Evolutionary conservation across 192 early-diverging fungal genomes (phyloP).

Genomic region (Umbelopsis isabellina): DNA sequence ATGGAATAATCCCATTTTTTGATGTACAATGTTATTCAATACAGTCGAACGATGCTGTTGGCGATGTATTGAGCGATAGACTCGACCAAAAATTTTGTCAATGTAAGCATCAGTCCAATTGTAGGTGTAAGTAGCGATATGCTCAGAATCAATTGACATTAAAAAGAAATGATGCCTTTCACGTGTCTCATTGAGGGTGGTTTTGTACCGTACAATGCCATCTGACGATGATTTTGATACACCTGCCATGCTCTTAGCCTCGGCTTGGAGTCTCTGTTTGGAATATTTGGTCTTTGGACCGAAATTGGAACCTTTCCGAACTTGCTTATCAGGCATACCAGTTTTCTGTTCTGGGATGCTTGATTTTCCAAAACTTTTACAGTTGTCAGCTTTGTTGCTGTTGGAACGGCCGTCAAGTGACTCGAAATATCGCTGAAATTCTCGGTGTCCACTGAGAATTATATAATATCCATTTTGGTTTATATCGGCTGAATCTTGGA

Average conservation of each 20-base stretch:
- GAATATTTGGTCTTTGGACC: neutral
- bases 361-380: no score
- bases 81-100: slow-evolving; percentile 49
- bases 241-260: slow-evolving; percentile 4
- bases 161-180: slow-evolving; percentile 50
- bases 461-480: slow-evolving; percentile 1
- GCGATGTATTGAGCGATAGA: slow-evolving; percentile 45
- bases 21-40: slow-evolving; percentile 56
- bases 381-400: neutral
- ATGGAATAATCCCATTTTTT: slow-evolving; percentile 67
- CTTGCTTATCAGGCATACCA: neutral
- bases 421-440: slow-evolving; percentile 1
- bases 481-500: neutral
- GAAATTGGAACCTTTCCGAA: neutral
- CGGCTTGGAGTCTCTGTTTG: neutral
- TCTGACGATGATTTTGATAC: slow-evolving; percentile 37
- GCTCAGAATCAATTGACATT: slow-evolving; percentile 48
- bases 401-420: neutral
- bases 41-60: slow-evolving; percentile 53
- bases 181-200: slow-evolving; percentile 22
- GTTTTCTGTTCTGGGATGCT: no score
- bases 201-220: slow-evolving; percentile 48
- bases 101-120: slow-evolving; percentile 52
- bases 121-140: slow-evolving; percentile 50
- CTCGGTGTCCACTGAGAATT: neutral